Conservation (phyloP, 2,329 filamentous ascomycete species). For the Aspergillus intermedius region DNA sequence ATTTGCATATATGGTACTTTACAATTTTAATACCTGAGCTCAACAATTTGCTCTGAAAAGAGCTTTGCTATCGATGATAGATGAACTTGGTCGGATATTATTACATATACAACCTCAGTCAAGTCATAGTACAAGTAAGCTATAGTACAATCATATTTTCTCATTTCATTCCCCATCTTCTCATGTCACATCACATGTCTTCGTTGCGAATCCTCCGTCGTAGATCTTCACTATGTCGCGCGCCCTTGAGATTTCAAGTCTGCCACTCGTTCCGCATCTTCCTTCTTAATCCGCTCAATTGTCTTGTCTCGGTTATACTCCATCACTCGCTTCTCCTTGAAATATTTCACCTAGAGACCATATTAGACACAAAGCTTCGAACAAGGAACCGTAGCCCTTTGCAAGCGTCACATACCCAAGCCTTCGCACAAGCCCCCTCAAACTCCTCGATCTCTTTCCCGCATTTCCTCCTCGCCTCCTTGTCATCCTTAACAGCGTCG, state of each 20-base stretch:
- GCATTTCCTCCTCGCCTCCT: conserved; percentile 54
- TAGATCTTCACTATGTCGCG: conserved; percentile 16
- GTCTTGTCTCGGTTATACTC: conserved; percentile 80
- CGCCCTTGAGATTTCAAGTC: conserved; percentile 39
- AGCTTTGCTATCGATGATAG: background rate
- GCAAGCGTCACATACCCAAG: conserved; percentile 64
- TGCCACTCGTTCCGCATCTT: conserved; percentile 61
- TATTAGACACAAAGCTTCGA: background rate
- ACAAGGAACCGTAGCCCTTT: background rate
- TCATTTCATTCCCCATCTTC: conserved; percentile 3
- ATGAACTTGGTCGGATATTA: background rate
- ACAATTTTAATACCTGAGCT: background rate
- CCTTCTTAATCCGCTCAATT: conserved; percentile 64
- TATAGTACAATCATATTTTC: conserved; percentile 26
- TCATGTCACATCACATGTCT: background rate
- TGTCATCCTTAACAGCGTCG: conserved; percentile 60
- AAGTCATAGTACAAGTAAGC: background rate
- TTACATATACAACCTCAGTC: conserved; percentile 8
- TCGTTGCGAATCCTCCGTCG: background rate
- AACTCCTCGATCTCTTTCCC: conserved; percentile 58
- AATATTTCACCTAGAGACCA: conserved; percentile 72
- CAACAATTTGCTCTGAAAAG: background rate
- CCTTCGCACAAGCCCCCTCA: conserved; percentile 76
- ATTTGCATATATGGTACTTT: conserved; percentile 1
- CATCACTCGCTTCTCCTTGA: conserved; percentile 92